Evolutionary conservation across 805 yeast species (phyloP).

Genomic region (Wickerhamiella hasegawae): DNA sequence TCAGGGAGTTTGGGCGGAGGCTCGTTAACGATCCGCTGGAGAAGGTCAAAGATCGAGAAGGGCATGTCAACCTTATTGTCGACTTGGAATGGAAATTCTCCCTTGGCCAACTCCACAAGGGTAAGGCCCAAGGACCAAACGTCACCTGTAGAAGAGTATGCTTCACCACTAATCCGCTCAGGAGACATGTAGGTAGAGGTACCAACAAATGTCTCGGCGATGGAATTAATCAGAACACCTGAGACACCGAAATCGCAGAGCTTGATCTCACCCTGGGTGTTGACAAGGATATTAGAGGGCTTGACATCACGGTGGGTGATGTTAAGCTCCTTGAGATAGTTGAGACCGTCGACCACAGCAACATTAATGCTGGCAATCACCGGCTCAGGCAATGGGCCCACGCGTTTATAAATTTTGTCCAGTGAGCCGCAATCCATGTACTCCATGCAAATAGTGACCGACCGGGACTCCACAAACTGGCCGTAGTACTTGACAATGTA

Average conservation of each 20-base stretch:
- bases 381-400: constrained; percentile 50
- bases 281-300: constrained; percentile 84
- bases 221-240: constrained; percentile 77
- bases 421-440: constrained; percentile 90
- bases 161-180: constrained; percentile 89
- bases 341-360: constrained; percentile 65
- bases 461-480: constrained; percentile 53
- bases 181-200: constrained; percentile 97
- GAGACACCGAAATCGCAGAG: constrained; percentile 95
- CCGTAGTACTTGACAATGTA: constrained; percentile 85
- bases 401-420: constrained; percentile 51
- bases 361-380: constrained; percentile 60
- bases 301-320: constrained; percentile 93
- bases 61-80: constrained; percentile 26
- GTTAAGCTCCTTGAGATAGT: constrained; percentile 67
- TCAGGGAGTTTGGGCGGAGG: constrained; percentile 60
- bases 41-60: constrained; percentile 74
- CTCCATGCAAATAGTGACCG: constrained; percentile 87
- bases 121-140: constrained; percentile 94
- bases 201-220: constrained; percentile 96
- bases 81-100: constrained; percentile 50
- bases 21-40: constrained; percentile 89
- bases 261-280: constrained; percentile 73
- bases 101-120: constrained; percentile 77
- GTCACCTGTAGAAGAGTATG: constrained; percentile 87